Evolutionary conservation across 2,329 filamentous ascomycete genomes (phyloP), one percentile per base, ranked within the genome.

Genomic region (Onygenales sp.): DNA sequence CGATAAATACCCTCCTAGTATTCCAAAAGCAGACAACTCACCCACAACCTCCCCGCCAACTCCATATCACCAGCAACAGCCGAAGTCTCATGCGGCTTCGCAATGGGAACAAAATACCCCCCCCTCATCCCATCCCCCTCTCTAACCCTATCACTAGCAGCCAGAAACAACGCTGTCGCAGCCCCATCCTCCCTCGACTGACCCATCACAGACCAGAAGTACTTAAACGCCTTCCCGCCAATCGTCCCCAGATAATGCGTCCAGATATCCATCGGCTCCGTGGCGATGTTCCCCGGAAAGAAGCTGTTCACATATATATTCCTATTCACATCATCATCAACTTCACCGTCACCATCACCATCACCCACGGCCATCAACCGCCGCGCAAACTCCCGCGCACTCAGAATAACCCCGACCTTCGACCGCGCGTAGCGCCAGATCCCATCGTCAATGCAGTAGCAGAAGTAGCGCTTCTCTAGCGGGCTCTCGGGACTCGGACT

Each of bases 91-190:
- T 59, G 61, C 36, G 56, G 52, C n/a, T 57, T 62, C 4, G 64
- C 69, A 40, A 71, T 62, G 7, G 70, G 70, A 43, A 70, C 63
- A 49, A 71, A 73, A 51, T 70, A 73, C 42, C 58, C 59, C 1
- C 68, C 70, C 34, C 61, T 61, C 13, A 58, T 36, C 17, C 51
- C 51, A 9, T 61, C 51, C 14, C 56, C 50, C 14, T 56, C 53
- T 10, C 43, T 50, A 5, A 69, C 57, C 11, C 63, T 59, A 1
- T 46, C 48, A 52, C 61, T 64, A 10, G 65, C 48, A 14, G 62
- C 62, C 34, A 68, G 54, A 58, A 62, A 69, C 34, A 69, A 44
- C 9, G 61, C 65, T 6, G 62, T 66, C 8, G 64, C 59, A 42
- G 65, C 66, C 21, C 58, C 67, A 49, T 68, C 64, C 43, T 59